Evolutionary conservation across 805 yeast species (phyloP), one percentile per base, ranked within the genome.

Genomic region (Cyberlindnera maritima): DNA sequence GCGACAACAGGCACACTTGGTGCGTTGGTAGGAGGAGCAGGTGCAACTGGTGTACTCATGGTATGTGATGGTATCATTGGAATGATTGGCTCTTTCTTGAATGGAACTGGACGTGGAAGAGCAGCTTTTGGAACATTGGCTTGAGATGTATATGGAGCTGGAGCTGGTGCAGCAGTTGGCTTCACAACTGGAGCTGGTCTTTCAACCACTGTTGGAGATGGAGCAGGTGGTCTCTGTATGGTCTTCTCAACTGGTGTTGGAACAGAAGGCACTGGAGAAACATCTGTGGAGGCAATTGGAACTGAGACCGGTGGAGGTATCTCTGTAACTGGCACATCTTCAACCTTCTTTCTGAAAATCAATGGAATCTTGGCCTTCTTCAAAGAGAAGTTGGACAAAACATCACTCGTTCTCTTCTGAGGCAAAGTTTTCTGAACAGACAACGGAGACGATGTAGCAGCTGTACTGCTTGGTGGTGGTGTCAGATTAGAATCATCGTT

Each of bases 291-390:
- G 11, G 31, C 31, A 28, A 13, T 13, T 12, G 35, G 19, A 9
- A 32, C 18, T 32, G 35, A 12, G 6, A 32, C 35, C 5, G 18
- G 35, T 35, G 13, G 8, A 11, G 37, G n/a, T 19, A 9, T 25
- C 43, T 31, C n/a, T 13, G 29, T 7, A n/a, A 14, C 36, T 20
- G 36, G 23, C 19, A 13, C 31, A 4, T 29, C 33, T n/a, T 31
- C 39, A n/a, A 32, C 35, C 18, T 18, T 41, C 48, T 46, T 44
- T 36, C 37, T 35, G 43, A 49, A 36, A 31, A 61, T 61, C 47
- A 61, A 43, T 12, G 62, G 55, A 19, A 61, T 57, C 41, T 55
- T 61, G 17, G 53, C 55, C 46, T 54, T 61, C 49, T 61, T 61
- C 29, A 54, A 44, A 9, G 53, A 55, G 41, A 60, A 57, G 23